Conservation (phyloP, 1,139 yeast genomes). For the Lipomyces yarrowii region DNA sequence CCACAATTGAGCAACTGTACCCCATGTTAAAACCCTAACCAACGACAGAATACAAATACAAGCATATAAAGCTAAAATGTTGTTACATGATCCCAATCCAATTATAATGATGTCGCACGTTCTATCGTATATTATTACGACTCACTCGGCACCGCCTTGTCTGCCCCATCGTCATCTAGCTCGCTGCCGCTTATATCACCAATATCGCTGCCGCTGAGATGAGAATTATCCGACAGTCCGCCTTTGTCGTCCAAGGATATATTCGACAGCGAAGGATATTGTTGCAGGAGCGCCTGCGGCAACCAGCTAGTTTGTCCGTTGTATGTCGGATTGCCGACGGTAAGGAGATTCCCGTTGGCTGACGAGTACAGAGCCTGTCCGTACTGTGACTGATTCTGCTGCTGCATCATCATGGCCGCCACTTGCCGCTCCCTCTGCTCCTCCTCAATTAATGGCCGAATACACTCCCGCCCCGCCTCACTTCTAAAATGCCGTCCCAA, state of each 20-base stretch:
- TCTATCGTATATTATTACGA: not conserved
- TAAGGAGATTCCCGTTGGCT: conserved; percentile 3
- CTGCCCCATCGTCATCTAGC: conserved; percentile 2
- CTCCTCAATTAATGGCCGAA: conserved; percentile 71
- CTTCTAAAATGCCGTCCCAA: conserved; percentile 91
- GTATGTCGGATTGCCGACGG: conserved; percentile 3
- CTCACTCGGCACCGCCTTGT: not conserved
- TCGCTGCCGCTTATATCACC: conserved; percentile 19
- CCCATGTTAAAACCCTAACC: not conserved
- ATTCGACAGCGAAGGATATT: conserved; percentile 24
- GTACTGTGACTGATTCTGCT: conserved; percentile 4
- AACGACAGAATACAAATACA: not conserved
- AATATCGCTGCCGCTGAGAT: conserved; percentile 20
- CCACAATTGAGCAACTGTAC: no score
- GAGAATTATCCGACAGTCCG: conserved; percentile 5
- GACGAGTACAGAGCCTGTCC: not conserved
- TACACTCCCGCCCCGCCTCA: conserved; percentile 87
- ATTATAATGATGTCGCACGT: not conserved
- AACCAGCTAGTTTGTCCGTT: conserved; percentile 15
- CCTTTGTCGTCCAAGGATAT: conserved; percentile 13
- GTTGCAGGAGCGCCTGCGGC: conserved; percentile 28
- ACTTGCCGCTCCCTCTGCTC: conserved; percentile 11
- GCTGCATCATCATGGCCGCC: not conserved
- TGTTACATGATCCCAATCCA: not conserved
- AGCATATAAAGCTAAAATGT: not conserved